These are phyloP conservation scores for Phycomyces blakesleeanus DNA, from an alignment of 192 early-diverging fungal species.

Conservation along the genomic window DNA sequence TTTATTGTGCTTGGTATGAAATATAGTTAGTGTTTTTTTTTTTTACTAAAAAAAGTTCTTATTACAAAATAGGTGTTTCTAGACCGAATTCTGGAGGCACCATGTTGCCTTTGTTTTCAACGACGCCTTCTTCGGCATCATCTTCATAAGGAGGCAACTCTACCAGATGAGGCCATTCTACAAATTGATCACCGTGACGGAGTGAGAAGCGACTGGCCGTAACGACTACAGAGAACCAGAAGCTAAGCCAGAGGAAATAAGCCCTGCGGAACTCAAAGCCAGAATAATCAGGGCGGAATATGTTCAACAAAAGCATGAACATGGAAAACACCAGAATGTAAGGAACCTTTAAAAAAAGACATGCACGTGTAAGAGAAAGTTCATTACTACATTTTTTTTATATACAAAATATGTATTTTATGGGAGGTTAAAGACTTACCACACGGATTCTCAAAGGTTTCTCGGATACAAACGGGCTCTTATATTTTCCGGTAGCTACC, in stretches of 20 bases:
- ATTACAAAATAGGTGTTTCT: not conserved
- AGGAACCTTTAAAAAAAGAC: conserved; percentile 13
- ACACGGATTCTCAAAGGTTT: conserved; percentile 56
- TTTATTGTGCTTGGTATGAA: too few species aligned
- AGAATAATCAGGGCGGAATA: conserved; percentile 41
- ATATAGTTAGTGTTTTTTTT: too few species aligned
- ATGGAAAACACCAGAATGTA: conserved; percentile 42
- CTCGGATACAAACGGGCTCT: conserved; percentile 52
- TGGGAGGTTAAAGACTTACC: conserved; percentile 35
- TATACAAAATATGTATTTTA: too few species aligned
- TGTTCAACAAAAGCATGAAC: conserved; percentile 46
- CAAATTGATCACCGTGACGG: conserved; percentile 43
- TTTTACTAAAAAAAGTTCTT: not conserved
- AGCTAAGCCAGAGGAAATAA: conserved; percentile 37
- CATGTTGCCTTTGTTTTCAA: conserved; percentile 1
- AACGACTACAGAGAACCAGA: conserved; percentile 46
- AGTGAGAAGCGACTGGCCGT: conserved; percentile 41
- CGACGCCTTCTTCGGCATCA: not conserved
- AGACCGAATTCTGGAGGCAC: not conserved
- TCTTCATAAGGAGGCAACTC: conserved; percentile 8
- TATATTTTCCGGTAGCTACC: conserved; percentile 1
- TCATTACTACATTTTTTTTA: too few species aligned
- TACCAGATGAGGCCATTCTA: conserved; percentile 48
- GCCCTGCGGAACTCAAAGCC: conserved; percentile 22
- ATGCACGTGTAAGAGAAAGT: conserved; percentile 2